phyloP scores from a whole-genome alignment of 495 filamentous ascomycete genomes.

The Patellaria atrata region DNA sequence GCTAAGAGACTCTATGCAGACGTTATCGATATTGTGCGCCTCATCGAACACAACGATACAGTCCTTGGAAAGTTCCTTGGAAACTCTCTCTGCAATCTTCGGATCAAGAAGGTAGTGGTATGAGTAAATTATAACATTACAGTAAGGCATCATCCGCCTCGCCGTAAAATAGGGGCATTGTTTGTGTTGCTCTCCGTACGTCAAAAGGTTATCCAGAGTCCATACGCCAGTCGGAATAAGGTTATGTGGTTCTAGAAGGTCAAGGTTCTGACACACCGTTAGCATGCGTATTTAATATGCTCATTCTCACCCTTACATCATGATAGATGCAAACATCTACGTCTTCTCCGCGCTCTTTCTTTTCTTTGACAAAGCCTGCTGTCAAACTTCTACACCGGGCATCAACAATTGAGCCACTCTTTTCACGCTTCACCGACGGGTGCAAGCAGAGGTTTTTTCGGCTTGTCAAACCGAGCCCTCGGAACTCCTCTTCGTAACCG shows the following conservation, averaged over 20 bases:
- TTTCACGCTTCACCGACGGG: slow-evolving; percentile 86
- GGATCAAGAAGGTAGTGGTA: slow-evolving; percentile 97
- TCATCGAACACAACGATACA: slow-evolving; percentile 99
- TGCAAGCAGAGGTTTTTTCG: slow-evolving; percentile 96
- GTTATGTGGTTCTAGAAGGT: slow-evolving; percentile 86
- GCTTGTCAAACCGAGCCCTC: slow-evolving; percentile 82
- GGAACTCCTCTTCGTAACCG: slow-evolving; percentile 79
- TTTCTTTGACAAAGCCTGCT: slow-evolving; percentile 91
- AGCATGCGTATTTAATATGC: slow-evolving; percentile 22
- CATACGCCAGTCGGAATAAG: slow-evolving; percentile 88
- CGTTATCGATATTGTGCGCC: slow-evolving; percentile 98
- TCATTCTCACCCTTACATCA: no score
- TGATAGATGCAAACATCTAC: slow-evolving; percentile 93
- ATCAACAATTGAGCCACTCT: slow-evolving; percentile 87
- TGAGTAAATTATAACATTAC: slow-evolving; percentile 98
- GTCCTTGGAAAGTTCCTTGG: slow-evolving; percentile 91
- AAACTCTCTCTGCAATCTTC: slow-evolving; percentile 95
- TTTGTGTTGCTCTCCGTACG: slow-evolving; percentile 86
- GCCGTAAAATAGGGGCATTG: slow-evolving; percentile 97
- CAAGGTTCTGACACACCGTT: slow-evolving; percentile 61
- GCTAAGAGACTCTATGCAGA: slow-evolving; percentile 94
- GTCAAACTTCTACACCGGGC: slow-evolving; percentile 89
- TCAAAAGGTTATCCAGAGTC: slow-evolving; percentile 77
- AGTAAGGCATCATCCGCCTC: slow-evolving; percentile 95
- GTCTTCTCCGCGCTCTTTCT: slow-evolving; percentile 86